Base-by-base conservation (phyloP, 768 basidiomycete species). In the Kwoniella dejecticola region DNA sequence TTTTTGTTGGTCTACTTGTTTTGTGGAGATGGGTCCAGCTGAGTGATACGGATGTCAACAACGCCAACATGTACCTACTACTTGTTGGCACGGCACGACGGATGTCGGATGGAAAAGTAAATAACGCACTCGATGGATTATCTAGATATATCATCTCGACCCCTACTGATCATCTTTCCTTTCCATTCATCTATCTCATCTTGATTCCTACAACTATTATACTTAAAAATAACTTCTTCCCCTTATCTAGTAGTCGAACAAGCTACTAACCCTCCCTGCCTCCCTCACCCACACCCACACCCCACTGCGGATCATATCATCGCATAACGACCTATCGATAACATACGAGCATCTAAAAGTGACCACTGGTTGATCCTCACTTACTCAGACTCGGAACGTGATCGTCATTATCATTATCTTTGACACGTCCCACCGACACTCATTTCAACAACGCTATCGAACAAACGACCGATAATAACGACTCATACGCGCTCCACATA, bases 281-380 rank as follows among this genome's bases (percentile, higher is more conserved):
- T n/a, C n/a, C n/a, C n/a, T n/a, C n/a, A n/a, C n/a, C n/a, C n/a
- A n/a, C n/a, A n/a, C n/a, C n/a, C n/a, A n/a, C n/a, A n/a, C n/a
- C 27, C 47, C 36, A 49, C 57, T 59, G 48, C 57, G 57, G 57
- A 59, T 57, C 45, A 56, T 48, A 7, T 36, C 15, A 36, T 36
- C 7, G 33, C 7, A 45, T 19, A 38, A 36, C 21, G 41, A 46
- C 30, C 11, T 36, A 36, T 36, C 33, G 33, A 31, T 45, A 33
- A 13, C 1, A n/a, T n/a, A n/a, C n/a, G n/a, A n/a, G n/a, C n/a
- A n/a, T n/a, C 8, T 11, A 59, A 38, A 27, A 48, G 13, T 49
- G 57, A 59, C 47, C 57, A 59, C 57, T 59, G 57, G 57, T 49
- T 59, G 57, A 59, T 59, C 57, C 33, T 36, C 15, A 15, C 33